phyloP scores from a whole-genome alignment of 805 yeast genomes.

The Alloascoidea hylecoeti region DNA sequence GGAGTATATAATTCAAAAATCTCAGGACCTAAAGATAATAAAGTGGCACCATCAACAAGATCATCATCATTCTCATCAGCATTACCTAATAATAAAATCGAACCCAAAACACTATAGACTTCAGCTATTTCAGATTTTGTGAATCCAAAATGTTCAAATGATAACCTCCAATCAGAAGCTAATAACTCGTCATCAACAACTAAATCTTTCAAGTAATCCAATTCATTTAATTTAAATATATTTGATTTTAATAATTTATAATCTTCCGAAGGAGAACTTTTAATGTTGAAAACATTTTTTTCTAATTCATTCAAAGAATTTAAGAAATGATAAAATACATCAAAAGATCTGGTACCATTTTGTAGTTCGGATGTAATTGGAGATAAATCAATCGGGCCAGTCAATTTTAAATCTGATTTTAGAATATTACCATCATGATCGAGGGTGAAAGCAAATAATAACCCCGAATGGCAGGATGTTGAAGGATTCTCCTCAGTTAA shows the following conservation, averaged over 20 bases:
- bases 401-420: conserved; percentile 16
- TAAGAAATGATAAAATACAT: conserved; percentile 21
- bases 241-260: conserved; percentile 14
- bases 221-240: conserved; percentile 17
- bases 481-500: conserved; percentile 19
- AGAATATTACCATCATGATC: conserved; percentile 16
- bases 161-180: conserved; percentile 25
- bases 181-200: conserved; percentile 21
- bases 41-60: conserved; percentile 23
- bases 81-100: conserved; percentile 22
- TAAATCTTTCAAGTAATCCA: conserved; percentile 14
- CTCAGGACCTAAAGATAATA: conserved; percentile 20
- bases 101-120: conserved; percentile 19
- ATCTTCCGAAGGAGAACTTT: conserved; percentile 14
- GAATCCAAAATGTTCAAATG: conserved; percentile 18
- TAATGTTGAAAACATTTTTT: conserved; percentile 15
- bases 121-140: conserved; percentile 17
- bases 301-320: conserved; percentile 15
- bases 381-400: conserved; percentile 16
- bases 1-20: conserved; percentile 12
- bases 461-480: conserved; percentile 18
- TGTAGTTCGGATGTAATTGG: conserved; percentile 16
- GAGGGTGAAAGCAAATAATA: conserved; percentile 16
- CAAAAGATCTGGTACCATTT: conserved; percentile 16
- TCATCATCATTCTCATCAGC: conserved; percentile 13